These are phyloP conservation scores for Lycium barbarum DNA, from an alignment of 257 asterid species.

Conservation along the genomic window DNA sequence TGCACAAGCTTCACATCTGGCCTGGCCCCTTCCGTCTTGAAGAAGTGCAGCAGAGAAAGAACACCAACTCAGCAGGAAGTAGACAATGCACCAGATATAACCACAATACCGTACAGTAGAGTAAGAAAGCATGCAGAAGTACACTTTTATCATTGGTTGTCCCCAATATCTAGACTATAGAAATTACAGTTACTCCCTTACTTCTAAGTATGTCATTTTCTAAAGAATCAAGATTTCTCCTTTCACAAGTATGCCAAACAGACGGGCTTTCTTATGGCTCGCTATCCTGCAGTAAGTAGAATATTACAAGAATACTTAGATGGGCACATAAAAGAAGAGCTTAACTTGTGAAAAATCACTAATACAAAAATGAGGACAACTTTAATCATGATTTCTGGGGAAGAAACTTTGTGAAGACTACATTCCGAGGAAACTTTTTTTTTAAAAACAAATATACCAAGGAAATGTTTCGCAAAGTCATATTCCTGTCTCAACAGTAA, in stretches of 20 bases:
- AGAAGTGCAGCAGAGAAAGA: conserved; percentile 1
- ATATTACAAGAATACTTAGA: neutral
- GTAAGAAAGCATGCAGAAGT: neutral
- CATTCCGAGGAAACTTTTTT: neutral
- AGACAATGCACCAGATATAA: neutral
- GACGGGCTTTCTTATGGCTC: neutral
- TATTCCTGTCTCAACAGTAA: neutral
- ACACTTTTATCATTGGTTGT: neutral
- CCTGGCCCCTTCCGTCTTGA: neutral
- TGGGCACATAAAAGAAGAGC: neutral
- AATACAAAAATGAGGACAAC: neutral
- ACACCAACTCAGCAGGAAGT: neutral
- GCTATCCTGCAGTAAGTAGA: neutral
- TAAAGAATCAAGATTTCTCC: neutral
- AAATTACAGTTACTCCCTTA: neutral
- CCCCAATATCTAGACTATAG: neutral
- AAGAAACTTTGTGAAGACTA: neutral
- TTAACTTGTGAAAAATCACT: neutral
- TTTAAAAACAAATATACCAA: neutral
- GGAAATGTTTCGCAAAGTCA: neutral
- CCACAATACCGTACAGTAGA: neutral
- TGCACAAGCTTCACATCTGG: conserved; percentile 4
- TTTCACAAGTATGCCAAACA: neutral
- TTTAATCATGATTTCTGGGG: conserved; percentile 8
- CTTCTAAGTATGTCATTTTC: conserved; percentile 2